A percentile compares a stretch with the other conserved stretches of the same genome.
Conservation (phyloP, 2,329 filamentous ascomycete genomes). For the Claviceps purpurea region DNA sequence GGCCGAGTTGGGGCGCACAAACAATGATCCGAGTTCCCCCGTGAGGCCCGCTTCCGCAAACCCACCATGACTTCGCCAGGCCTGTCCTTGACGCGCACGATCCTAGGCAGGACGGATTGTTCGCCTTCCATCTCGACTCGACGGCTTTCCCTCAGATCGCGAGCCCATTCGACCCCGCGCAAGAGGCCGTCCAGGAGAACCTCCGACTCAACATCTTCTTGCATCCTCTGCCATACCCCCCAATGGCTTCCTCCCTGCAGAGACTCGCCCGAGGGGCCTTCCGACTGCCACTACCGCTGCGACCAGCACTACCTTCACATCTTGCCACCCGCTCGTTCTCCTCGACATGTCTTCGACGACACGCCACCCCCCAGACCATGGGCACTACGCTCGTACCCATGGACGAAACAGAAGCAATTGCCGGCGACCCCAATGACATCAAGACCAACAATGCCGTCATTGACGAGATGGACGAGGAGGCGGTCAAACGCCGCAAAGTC, state of each 20-base stretch:
- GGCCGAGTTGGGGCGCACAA: slow-evolving; percentile 16
- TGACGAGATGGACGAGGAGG: slow-evolving; percentile 34
- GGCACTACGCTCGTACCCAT: slow-evolving; percentile 52
- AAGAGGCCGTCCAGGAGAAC: slow-evolving; percentile 22
- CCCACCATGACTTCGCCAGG: slow-evolving; percentile 11
- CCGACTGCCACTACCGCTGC: slow-evolving; percentile 50
- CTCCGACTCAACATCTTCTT: slow-evolving; percentile 13
- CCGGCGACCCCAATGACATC: slow-evolving; percentile 35
- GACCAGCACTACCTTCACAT: slow-evolving; percentile 22
- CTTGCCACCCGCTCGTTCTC: slow-evolving; percentile 47
- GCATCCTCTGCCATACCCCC: slow-evolving; percentile 16
- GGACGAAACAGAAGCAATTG: slow-evolving; percentile 39
- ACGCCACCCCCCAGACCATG: slow-evolving; percentile 39
- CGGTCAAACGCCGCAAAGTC: slow-evolving; percentile 61
- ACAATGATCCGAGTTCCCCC: slow-evolving; percentile 18
- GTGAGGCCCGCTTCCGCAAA: slow-evolving; percentile 7
- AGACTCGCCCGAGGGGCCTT: slow-evolving; percentile 60
- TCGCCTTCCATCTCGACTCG: slow-evolving; percentile 3
- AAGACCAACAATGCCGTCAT: slow-evolving; percentile 26
- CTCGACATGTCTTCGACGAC: slow-evolving; percentile 46
- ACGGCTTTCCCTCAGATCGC: slow-evolving; percentile 12
- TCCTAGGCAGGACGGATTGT: slow-evolving; percentile 2
- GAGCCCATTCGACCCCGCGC: slow-evolving; percentile 22
- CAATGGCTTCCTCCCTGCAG: slow-evolving; percentile 55
- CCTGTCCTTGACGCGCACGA: slow-evolving; percentile 14